Base-by-base conservation (phyloP, 108 stramenopile species). In the Cyclotella kingstonii region DNA sequence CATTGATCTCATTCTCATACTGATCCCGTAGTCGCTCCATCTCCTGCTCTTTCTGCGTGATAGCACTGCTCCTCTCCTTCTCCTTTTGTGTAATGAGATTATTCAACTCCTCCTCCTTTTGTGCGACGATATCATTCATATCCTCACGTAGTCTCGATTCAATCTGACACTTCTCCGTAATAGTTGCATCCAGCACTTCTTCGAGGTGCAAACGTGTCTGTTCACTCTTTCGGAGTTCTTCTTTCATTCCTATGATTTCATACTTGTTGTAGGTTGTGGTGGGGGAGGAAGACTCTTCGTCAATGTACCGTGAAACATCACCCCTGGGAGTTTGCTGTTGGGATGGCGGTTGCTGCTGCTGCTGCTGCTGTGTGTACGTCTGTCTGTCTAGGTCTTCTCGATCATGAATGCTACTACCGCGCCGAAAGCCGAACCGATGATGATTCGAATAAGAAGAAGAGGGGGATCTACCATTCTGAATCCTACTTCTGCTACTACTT, bases 231-330 rank as follows among this genome's bases (percentile, higher is more conserved):
- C 54, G 48, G 28, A 69, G 51, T 43, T 69, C 44, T 36, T 69
- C 60, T 14, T 60, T 59, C 58, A 69, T 59, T 7, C 68, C 68
- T 29, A 69, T 42, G 41, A 69, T 9, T 52, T 59, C 68, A 42
- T 69, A 69, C 35, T 47, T 30, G 48, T 23, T 35, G 23, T 34
- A 41, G 28, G 1, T 45, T 15, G 9, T 60, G 59, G 22, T 8
- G 55, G 5, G 23, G 27, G 5, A 9, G 3, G 21, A 17, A 14
- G 55, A 9, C 9, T 42, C 55, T 10, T 56, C 22, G 26, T 56
- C 31, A n/a, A n/a, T n/a, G n/a, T n/a, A n/a, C n/a, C n/a, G n/a
- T n/a, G n/a, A n/a, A n/a, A n/a, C n/a, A n/a, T n/a, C n/a, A n/a
- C n/a, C 17, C 26, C 50, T 22, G 49, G 34, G 51, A 31, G 25